Evolutionary conservation across 176 grass and related monocot genomes (phyloP), one percentile per base, ranked within the genome.

Genomic region (Avena eriantha): DNA sequence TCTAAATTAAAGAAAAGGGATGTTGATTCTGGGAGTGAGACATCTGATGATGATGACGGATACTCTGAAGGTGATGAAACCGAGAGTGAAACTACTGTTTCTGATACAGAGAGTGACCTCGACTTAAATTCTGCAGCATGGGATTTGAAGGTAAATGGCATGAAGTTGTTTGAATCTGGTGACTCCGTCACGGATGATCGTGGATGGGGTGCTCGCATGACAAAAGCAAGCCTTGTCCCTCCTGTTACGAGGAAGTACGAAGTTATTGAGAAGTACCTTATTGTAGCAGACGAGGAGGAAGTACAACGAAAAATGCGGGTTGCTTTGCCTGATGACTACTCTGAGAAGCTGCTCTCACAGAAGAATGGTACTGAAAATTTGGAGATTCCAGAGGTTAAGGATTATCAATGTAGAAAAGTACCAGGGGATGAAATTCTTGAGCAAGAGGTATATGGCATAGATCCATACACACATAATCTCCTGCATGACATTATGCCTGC

Each of bases 401-500:
- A 99, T 65, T 99, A 96, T 87, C 95, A 94, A 87, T 92, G 92
- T 55, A 92, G 97, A 72, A 99, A 99, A 87, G 80, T 86, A 55
- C 90, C 93, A 58, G 97, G 90, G 34, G 59, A 89, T 86, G 94
- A 99, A 91, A 84, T 99, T 58, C 77, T 99, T 49, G 97, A 99
- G 88, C 97, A 99, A 92, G 97, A 99, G 89, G 97, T 99, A 68
- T 99, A 99, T 83, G 97, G 97, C 80, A 94, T 99, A 73, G 97
- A 99, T 91, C 97, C 97, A 84, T 99, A 99, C 58, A 99, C 97
- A 26, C 97, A 99, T 79, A 99, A 99, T 81, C 94, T 99, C 29
- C 80, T 99, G 48, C 83, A 88, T 84, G 97, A 99, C 76, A 93
- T 92, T 83, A 99, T 99, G 90, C 92, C 97, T 76, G 82, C 90